phyloP scores from a whole-genome alignment of 257 asterid genomes.

The Ilex asprella region DNA sequence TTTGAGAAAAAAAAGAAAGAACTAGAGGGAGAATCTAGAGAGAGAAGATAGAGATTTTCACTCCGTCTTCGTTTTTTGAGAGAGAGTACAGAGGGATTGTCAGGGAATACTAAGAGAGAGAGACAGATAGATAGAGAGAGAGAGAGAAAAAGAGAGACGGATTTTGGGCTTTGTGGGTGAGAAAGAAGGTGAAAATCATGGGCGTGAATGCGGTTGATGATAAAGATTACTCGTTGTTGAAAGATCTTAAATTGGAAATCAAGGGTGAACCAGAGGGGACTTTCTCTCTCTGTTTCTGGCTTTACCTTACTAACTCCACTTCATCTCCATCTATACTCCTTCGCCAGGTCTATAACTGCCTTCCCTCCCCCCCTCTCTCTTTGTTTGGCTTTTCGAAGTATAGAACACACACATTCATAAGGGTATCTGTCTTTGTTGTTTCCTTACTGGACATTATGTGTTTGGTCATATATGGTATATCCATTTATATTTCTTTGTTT shows the following conservation, averaged over 20 bases:
- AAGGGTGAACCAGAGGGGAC: constrained; percentile 30
- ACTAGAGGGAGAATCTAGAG: not conserved
- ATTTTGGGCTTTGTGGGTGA: constrained; percentile 20
- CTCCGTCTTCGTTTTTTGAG: not conserved
- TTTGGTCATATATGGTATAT: too few species aligned
- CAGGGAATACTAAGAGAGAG: too few species aligned
- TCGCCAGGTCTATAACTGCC: constrained; percentile 47
- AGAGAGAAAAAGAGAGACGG: too few species aligned
- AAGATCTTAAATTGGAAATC: constrained; percentile 54
- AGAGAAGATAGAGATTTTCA: not conserved
- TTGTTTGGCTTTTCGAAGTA: not conserved
- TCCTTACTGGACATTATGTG: too few species aligned
- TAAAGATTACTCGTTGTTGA: constrained; percentile 43
- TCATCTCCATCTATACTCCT: constrained; percentile 52
- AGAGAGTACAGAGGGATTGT: too few species aligned
- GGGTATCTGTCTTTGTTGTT: too few species aligned
- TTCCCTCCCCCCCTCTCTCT: constrained; percentile 7
- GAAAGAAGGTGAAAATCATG: constrained; percentile 20
- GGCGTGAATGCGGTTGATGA: constrained; percentile 27
- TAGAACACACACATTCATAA: too few species aligned
- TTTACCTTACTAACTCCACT: constrained; percentile 46
- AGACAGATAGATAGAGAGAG: too few species aligned
- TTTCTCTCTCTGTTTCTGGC: constrained; percentile 67
- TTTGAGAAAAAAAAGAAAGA: too few species aligned
- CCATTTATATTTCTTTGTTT: too few species aligned